Evolutionary conservation across 1,284 basidiomycete genomes (phyloP).

Genomic region (Fomitopsis schrenkii): DNA sequence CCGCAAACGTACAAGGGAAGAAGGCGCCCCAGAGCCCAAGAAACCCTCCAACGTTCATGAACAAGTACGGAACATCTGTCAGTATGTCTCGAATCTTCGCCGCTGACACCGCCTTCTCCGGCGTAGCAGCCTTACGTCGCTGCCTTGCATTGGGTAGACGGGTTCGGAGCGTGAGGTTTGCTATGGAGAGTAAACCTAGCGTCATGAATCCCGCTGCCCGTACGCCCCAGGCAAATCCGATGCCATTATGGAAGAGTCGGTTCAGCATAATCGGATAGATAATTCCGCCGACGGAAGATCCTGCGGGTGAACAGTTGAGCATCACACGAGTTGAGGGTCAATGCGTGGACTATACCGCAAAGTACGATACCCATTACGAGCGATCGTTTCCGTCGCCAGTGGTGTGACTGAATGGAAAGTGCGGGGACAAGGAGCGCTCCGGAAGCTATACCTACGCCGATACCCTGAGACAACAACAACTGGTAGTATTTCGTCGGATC

Average conservation of each 20-base stretch:
- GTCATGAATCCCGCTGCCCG: conserved; percentile 8
- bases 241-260: conserved; percentile 18
- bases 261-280: conserved; percentile 27
- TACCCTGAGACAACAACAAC: conserved; percentile 23
- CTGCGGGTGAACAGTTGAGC: too few species aligned
- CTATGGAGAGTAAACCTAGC: conserved; percentile 8
- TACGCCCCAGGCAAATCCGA: conserved; percentile 23
- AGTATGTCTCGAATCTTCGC: too few species aligned
- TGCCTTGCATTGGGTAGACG: neutral
- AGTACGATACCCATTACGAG: conserved; percentile 22
- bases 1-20: neutral
- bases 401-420: conserved; percentile 6
- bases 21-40: neutral
- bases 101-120: too few species aligned
- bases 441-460: conserved; percentile 42
- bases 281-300: conserved; percentile 18
- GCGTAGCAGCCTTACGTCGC: too few species aligned
- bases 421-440: conserved; percentile 29
- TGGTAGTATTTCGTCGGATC: conserved; percentile 21
- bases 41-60: neutral
- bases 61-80: too few species aligned
- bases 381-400: conserved; percentile 9
- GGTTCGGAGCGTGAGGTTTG: conserved; percentile 5
- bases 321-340: too few species aligned
- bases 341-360: conserved; percentile 12